Percentiles rank a stretch among this genome's conserved stretches.
Evolutionary conservation across 2,329 filamentous ascomycete species (phyloP).

Genomic region (Cercospora sp.): DNA sequence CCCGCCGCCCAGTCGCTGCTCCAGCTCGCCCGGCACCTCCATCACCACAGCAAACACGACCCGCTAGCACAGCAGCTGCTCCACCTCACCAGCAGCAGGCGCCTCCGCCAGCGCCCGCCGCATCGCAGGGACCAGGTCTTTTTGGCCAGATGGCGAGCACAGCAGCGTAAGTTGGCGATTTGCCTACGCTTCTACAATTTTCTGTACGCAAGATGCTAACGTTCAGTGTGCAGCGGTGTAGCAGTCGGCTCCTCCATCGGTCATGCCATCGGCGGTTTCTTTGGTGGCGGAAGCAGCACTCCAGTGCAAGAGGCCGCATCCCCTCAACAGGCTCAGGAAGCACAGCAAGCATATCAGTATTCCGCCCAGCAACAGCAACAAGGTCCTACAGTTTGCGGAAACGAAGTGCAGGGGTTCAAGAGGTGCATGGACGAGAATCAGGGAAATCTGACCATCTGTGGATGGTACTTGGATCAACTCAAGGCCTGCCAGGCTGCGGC

Average conservation of each 20-base stretch:
- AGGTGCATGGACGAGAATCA: conserved; percentile 94
- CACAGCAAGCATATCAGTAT: conserved; percentile 22
- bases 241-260: conserved; percentile 94
- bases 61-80: conserved; percentile 52
- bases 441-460: conserved; percentile 93
- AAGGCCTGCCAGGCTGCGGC: conserved; percentile 54
- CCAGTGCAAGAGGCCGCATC: conserved; percentile 52
- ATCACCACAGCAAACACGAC: conserved; percentile 58
- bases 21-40: conserved; percentile 59
- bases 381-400: conserved; percentile 60
- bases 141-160: conserved; percentile 98
- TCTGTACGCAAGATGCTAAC: background rate
- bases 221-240: conserved; percentile 69
- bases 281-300: conserved; percentile 67
- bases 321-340: conserved; percentile 35
- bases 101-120: conserved; percentile 42
- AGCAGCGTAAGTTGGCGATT: conserved; percentile 72
- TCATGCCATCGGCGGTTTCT: conserved; percentile 88
- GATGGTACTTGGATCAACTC: conserved; percentile 95
- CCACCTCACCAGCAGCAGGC: conserved; percentile 47
- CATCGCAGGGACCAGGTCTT: conserved; percentile 70
- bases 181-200: background rate
- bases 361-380: conserved; percentile 32
- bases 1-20: conserved; percentile 47
- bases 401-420: conserved; percentile 81